Evolutionary conservation across 2,329 filamentous ascomycete genomes (phyloP).

Genomic region (Ceratocystiopsis minuta): DNA sequence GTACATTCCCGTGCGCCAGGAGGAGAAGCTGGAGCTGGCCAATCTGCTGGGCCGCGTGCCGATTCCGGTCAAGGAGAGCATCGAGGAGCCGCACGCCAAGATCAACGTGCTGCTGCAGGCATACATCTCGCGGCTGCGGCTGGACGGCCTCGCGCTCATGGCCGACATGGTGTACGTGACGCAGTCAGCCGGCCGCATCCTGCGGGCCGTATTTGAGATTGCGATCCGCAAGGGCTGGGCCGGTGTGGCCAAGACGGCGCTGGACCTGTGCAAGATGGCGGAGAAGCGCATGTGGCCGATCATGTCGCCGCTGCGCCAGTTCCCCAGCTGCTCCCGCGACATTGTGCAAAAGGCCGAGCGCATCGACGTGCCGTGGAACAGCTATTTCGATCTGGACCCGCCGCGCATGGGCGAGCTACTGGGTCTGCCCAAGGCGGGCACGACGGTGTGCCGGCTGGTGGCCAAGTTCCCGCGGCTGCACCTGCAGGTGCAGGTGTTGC

Average conservation of each 20-base stretch:
- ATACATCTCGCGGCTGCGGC: conserved; percentile 84
- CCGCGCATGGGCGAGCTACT: conserved; percentile 91
- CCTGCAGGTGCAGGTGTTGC: conserved; percentile 83
- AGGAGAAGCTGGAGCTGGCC: conserved; percentile 90
- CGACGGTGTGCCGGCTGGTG: conserved; percentile 68
- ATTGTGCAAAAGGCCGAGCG: conserved; percentile 84
- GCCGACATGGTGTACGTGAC: conserved; percentile 98
- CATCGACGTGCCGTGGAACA: conserved; percentile 84
- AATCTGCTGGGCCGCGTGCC: conserved; percentile 81
- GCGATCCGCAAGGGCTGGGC: conserved; percentile 95
- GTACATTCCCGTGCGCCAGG: conserved; percentile 92
- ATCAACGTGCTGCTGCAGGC: conserved; percentile 96
- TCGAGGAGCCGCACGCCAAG: conserved; percentile 92
- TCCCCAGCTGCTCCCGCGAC: conserved; percentile 63
- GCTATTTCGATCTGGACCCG: conserved; percentile 90
- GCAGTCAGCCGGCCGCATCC: conserved; percentile 88
- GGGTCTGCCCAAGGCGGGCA: conserved; percentile 69
- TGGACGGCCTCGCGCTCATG: conserved; percentile 91
- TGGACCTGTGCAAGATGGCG: conserved; percentile 96
- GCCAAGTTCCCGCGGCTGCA: conserved; percentile 87
- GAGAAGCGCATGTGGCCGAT: conserved; percentile 99
- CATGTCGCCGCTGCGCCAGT: conserved; percentile 90
- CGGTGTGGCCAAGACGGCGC: conserved; percentile 73
- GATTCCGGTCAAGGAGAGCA: conserved; percentile 91
- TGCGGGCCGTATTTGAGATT: conserved; percentile 92